Conservation (phyloP, 179 eudicot genomes). For the Beta macrorhiza region DNA sequence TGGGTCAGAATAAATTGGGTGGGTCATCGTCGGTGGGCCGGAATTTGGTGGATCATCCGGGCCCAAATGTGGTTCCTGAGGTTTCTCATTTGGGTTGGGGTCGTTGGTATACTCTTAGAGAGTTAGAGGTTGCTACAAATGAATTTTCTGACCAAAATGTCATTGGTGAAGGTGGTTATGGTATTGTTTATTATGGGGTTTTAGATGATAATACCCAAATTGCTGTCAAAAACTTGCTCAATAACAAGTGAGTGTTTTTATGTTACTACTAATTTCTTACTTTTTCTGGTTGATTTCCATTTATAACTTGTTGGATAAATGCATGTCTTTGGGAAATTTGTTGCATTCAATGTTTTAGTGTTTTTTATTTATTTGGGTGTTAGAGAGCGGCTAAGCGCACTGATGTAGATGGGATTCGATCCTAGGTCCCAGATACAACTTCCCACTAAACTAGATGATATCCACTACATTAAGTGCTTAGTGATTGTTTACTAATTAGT, state of each 20-base stretch:
- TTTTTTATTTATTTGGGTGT: too few species aligned
- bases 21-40: conserved; percentile 17
- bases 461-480: too few species aligned
- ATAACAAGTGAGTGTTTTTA: conserved; percentile 47
- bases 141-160: conserved; percentile 59
- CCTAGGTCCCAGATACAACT: too few species aligned
- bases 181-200: conserved; percentile 67
- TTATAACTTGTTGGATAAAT: not conserved
- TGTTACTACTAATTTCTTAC: not conserved
- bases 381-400: too few species aligned
- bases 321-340: not conserved
- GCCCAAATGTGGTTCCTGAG: conserved; percentile 41
- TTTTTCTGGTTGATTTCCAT: not conserved
- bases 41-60: conserved; percentile 20
- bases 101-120: conserved; percentile 70
- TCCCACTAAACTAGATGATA: too few species aligned
- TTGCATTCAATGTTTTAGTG: not conserved
- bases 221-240: conserved; percentile 75
- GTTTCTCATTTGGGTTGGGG: conserved; percentile 87
- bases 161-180: conserved; percentile 83
- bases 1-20: conserved; percentile 26
- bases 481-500: not conserved
- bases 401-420: too few species aligned
- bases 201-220: conserved; percentile 46
- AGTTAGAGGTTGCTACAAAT: conserved; percentile 62